Percentiles rank a stretch among this genome's conserved stretches.
These are phyloP conservation scores for Phlyctochytrium bullatum DNA, from an alignment of 192 early-diverging fungal species.

Conservation along the genomic window DNA sequence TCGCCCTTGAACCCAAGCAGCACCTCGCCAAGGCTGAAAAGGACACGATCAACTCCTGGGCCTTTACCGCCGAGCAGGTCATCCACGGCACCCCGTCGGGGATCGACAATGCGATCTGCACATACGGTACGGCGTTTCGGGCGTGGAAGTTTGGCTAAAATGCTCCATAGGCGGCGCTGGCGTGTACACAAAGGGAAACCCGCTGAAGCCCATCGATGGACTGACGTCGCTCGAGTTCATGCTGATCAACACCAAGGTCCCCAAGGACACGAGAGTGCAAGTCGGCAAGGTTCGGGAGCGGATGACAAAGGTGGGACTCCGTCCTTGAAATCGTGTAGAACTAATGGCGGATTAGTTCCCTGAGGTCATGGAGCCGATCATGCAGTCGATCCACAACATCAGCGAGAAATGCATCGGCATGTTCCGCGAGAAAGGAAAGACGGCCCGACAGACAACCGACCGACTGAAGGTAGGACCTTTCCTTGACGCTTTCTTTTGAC, in stretches of 20 bases:
- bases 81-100: conserved; percentile 95
- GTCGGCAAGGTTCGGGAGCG: conserved; percentile 81
- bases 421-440: no score
- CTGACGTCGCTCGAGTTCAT: conserved; percentile 72
- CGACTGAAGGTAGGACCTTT: no score
- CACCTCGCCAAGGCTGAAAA: conserved; percentile 26
- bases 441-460: no score
- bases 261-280: conserved; percentile 82
- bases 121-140: conserved; percentile 59
- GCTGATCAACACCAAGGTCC: conserved; percentile 85
- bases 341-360: no score
- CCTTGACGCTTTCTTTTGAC: no score
- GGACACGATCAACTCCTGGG: conserved; percentile 81
- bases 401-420: not conserved
- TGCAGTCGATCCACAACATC: not conserved
- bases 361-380: not conserved
- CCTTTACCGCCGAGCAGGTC: conserved; percentile 88
- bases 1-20: conserved; percentile 6
- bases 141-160: not conserved
- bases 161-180: conserved; percentile 64
- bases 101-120: conserved; percentile 88
- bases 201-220: conserved; percentile 49
- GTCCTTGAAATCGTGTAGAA: no score
- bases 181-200: conserved; percentile 61
- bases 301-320: no score